Evolutionary conservation across 2,329 filamentous ascomycete genomes (phyloP), one percentile per base, ranked within the genome.

Genomic region (Paecilomyces formosus): DNA sequence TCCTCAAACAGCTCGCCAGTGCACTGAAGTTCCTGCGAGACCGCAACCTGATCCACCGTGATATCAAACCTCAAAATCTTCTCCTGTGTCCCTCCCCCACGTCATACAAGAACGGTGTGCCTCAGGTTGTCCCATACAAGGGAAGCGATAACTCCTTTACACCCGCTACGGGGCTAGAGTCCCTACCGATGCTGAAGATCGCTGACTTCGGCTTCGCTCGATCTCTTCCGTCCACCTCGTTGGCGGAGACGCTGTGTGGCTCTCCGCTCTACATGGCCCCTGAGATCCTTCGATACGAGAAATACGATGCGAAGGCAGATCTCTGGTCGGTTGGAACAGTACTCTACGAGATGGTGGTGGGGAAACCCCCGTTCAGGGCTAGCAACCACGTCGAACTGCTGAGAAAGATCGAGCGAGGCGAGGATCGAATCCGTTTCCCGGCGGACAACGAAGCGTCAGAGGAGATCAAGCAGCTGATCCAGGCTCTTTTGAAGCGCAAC

Each of bases 151-250:
- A 92, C 70, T 92, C 91, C 0, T 80, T 94, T 58, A 88, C 90
- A 52, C 92, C 93, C 3, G 84, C 88, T 26, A 87, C 88, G 26
- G 94, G 94, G 7, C 79, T 99, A 30, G 82, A 85, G 56, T 94
- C 92, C 18, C 77, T 99, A 50, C 94, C 94, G 3, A 95, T 97
- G 88, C 84, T 99, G 60, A 99, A 99, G 78, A 87, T 99, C 66
- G 94, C 94, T 58, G 94, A 99, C 77, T 99, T 99, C 70, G 94
- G 94, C n/a, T 99, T 99, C 72, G 94, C 94, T 58, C 87, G 94
- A 58, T 91, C 95, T 57, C 79, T 99, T 54, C 93, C 94, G 1
- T 87, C 90, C 7, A 96, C 93, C 0, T 93, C 92, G 4, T 82
- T 99, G 62, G 94, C 94, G 11, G 94, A 99, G 73, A 99, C 94